Base-by-base conservation (phyloP, 441 rosid genomes). In the Gossypium aridum region DNA sequence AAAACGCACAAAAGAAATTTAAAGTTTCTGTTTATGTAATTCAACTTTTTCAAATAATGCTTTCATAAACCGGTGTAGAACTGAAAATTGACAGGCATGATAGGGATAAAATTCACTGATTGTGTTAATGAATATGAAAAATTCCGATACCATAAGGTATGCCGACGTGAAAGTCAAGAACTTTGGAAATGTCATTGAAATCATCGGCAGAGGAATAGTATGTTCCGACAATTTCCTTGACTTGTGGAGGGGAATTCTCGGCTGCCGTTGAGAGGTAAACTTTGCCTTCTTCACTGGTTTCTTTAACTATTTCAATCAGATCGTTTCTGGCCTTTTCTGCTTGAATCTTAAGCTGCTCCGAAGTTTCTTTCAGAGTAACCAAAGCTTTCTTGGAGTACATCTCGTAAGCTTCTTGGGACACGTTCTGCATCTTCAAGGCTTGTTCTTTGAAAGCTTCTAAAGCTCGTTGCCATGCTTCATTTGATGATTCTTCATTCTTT, bases 161-260 rank as follows among this genome's bases (percentile, higher is more conserved):
- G 79, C 99, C 99, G 76, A 96, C 82, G 63, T 90, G 87, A 80
- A 88, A 96, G 79, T 96, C 99, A n/a, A 83, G 86, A 1, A 91
- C 75, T 79, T 79, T 68, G 3, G 97, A 84, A 69, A 92, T 53
- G 25, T 93, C 95, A 13, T 78, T 83, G 60, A 89, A 70, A 81
- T 92, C 88, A 78, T 85, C 89, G n/a, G 81, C 80, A 0, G 96
- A 77, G 43, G 92, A 80, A 57, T 97, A 68, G 61, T 82, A 88
- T 0, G 90, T 86, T 56, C 88, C 87, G 13, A 93, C 86, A 2
- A 96, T 80, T 81, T 93, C 98, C 82, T 88, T 96, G 78, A 96
- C 90, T 55, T 87, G 84, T 60, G 89, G 90, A 10, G 98, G 97
- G 1, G 89, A 88, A 65, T 84, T 86, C 68, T 89, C 91, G 6